Percentiles rank a stretch among this genome's conserved stretches.
phyloP scores from a whole-genome alignment of 345 rosid genomes.

The Lepidium didymum region DNA sequence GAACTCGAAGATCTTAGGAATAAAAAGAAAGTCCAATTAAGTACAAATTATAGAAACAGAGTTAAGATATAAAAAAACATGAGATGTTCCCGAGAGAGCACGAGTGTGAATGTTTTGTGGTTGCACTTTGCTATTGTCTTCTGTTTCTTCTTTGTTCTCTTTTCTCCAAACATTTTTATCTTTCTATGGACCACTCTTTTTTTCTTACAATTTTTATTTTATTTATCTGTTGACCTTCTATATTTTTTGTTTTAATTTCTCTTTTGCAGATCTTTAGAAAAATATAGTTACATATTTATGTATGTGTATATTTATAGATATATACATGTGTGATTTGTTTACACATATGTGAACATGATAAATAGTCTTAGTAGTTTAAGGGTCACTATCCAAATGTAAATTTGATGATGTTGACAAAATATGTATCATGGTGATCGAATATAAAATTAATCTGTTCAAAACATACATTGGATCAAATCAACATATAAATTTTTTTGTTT shows the following conservation, averaged over 20 bases:
- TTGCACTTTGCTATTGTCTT: conserved; percentile 27
- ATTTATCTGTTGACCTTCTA: background rate
- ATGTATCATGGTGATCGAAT: no score
- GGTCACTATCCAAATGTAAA: no score
- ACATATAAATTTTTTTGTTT: no score
- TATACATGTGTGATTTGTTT: background rate
- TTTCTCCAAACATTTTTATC: conserved; percentile 27
- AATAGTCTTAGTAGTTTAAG: no score
- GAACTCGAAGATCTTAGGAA: conserved; percentile 9
- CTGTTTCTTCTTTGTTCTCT: conserved; percentile 25
- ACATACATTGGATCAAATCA: no score
- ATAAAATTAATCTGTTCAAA: no score
- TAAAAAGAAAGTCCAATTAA: background rate
- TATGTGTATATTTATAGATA: background rate
- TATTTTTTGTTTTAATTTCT: background rate
- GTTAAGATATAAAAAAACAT: conserved; percentile 10
- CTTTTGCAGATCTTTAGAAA: background rate
- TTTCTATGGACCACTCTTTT: conserved; percentile 16
- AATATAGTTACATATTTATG: background rate
- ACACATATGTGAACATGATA: no score
- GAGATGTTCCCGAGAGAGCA: conserved; percentile 24
- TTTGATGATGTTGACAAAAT: no score
- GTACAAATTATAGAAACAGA: background rate
- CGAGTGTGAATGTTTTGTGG: conserved; percentile 30
- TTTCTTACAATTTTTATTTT: background rate